A percentile compares a stretch with the other conserved stretches of the same genome.
Conservation (phyloP, 2,329 filamentous ascomycete genomes). For the Cadophora gregata region DNA sequence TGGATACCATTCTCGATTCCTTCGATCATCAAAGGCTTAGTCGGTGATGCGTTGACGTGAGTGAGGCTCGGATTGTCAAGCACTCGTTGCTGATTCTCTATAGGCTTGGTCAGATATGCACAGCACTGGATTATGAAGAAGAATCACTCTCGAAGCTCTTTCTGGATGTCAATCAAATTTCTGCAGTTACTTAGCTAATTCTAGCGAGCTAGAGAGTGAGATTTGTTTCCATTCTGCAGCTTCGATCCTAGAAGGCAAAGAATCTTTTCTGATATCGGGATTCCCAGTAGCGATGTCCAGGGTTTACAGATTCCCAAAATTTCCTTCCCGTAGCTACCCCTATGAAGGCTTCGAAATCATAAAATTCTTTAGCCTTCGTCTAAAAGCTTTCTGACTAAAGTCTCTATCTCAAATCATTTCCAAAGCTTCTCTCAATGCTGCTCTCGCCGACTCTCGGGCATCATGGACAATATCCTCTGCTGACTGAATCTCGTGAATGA, state of each 20-base stretch:
- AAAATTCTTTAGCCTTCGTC: background rate
- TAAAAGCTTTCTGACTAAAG: background rate
- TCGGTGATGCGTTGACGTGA: slow-evolving; percentile 5
- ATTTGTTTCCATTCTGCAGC: background rate
- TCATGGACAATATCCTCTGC: slow-evolving; percentile 33
- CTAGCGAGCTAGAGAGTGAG: background rate
- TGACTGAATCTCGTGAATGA: slow-evolving; percentile 28
- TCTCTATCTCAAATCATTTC: background rate
- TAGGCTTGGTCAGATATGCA: slow-evolving; percentile 2
- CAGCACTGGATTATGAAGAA: background rate
- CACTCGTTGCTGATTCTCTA: background rate
- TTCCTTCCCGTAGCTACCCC: background rate
- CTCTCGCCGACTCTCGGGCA: slow-evolving; percentile 13
- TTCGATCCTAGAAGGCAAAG: no score
- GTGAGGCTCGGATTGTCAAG: background rate
- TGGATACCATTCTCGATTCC: slow-evolving; percentile 4
- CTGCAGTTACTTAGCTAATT: background rate
- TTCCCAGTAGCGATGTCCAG: no score
- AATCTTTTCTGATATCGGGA: no score
- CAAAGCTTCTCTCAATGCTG: background rate
- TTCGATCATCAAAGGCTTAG: background rate
- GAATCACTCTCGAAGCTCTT: slow-evolving; percentile 6
- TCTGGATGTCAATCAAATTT: background rate
- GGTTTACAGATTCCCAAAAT: no score
- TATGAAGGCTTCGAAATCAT: background rate